Evolutionary conservation across 805 yeast genomes (phyloP), one percentile per base, ranked within the genome.

Genomic region (Monosporozyma siamensis): DNA sequence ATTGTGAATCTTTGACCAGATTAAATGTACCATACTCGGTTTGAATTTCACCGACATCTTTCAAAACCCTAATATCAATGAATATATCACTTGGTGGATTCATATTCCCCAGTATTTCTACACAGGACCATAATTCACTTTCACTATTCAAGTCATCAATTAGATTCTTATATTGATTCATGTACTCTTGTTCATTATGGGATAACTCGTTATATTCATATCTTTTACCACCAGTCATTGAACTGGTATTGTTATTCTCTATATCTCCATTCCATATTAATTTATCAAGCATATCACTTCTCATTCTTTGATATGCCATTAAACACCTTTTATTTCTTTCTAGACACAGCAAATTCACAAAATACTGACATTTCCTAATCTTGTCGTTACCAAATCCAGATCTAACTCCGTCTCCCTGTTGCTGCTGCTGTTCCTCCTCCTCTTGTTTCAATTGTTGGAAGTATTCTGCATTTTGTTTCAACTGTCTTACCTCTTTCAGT

Each of bases 1-100:
- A 89, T 57, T 92, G 97, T 3, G 95, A 84, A 59, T 90, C 90
- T 55, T 89, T 90, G 3, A 94, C 85, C 49, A 92, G 66, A 54
- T 89, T 89, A 66, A 92, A 88, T 3, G 87, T 95, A 18, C 97
- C 98, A 54, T 90, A 90, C 59, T 90, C 98, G 0, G 98, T 92
- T 57, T 89, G 96, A 27, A 90, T 87, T 58, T 92, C 97, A 1
- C 98, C 98, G 0, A 95, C 97, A 54, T 90, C 95, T 58, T 83
- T 83, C 40, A 90, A 64, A 6, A 90, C 97, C 44, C 98, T 68
- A 4, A 92, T 97, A 55, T 90, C 98, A 8, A 90, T 84, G 53
- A 90, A 92, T 23, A 92, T 83, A 51, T 87, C 94, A 29, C 74
- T 75, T 1, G 98, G 97, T 0, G 98, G 98, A 18, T 75, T 84